Percentiles rank a stretch among this genome's conserved stretches.
Conservation (phyloP, 495 filamentous ascomycete species). For the Choiromyces venosus region DNA sequence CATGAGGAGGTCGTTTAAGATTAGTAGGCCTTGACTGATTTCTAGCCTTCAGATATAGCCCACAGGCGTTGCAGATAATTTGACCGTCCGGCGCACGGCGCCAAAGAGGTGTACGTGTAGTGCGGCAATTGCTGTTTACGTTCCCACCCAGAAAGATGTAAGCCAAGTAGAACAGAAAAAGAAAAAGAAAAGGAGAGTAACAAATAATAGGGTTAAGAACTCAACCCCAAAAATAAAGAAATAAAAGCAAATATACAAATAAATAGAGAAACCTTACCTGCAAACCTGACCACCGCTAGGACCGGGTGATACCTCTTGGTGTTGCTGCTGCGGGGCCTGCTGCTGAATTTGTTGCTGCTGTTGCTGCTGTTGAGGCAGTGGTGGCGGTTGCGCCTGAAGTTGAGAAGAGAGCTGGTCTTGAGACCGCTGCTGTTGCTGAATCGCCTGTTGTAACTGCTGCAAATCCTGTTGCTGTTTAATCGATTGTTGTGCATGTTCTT, state of each 20-base stretch:
- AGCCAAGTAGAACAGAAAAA: constrained; percentile 3
- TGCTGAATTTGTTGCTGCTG: not conserved
- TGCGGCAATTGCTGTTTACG: constrained; percentile 76
- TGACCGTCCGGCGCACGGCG: constrained; percentile 84
- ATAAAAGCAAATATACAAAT: constrained; percentile 7
- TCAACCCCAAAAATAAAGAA: not conserved
- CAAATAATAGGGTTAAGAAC: not conserved
- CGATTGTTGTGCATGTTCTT: constrained; percentile 17
- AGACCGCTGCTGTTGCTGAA: constrained; percentile 31
- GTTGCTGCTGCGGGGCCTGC: not conserved
- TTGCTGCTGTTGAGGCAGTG: constrained; percentile 17
- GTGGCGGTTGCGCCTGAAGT: constrained; percentile 12
- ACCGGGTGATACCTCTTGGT: constrained; percentile 17
- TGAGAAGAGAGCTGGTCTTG: constrained; percentile 10
- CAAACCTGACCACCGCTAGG: constrained; percentile 30
- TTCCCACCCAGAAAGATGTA: constrained; percentile 5
- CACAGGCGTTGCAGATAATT: constrained; percentile 97
- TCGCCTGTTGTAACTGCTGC: constrained; percentile 32
- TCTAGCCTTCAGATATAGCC: constrained; percentile 86
- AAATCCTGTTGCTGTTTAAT: constrained; percentile 34
- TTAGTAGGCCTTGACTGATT: constrained; percentile 86
- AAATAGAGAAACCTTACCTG: constrained; percentile 23
- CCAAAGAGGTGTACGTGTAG: constrained; percentile 90
- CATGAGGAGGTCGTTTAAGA: constrained; percentile 59
- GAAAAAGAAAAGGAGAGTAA: constrained; percentile 4